Conservation (phyloP, 2,329 filamentous ascomycete genomes). For the Xylariales sp. region DNA sequence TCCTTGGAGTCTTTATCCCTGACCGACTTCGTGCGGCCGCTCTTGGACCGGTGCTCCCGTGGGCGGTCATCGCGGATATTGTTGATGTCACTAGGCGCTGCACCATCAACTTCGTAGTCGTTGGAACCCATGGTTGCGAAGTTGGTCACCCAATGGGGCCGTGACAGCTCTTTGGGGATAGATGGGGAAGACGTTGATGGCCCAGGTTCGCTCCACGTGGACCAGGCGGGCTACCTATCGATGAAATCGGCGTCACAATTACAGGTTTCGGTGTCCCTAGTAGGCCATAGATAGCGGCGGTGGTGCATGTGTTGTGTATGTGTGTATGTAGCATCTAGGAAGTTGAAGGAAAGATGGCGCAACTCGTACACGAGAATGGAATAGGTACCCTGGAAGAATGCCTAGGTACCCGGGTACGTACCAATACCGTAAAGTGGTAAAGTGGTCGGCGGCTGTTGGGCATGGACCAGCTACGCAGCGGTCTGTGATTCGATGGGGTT, state of each 20-base stretch:
- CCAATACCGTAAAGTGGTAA: slow-evolving; percentile 29
- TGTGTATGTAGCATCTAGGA: slow-evolving; percentile 18
- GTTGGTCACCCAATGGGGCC: slow-evolving; percentile 49
- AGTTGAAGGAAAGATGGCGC: slow-evolving; percentile 36
- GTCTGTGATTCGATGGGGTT: slow-evolving; percentile 46
- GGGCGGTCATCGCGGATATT: slow-evolving; percentile 40
- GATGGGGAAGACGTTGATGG: slow-evolving; percentile 37
- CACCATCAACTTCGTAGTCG: slow-evolving; percentile 43
- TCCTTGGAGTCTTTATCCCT: slow-evolving; percentile 43
- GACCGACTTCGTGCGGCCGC: slow-evolving; percentile 39
- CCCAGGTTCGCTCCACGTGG: slow-evolving; percentile 33
- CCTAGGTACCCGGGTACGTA: slow-evolving; percentile 28
- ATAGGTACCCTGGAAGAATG: slow-evolving; percentile 6
- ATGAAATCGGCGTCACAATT: slow-evolving; percentile 11
- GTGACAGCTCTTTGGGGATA: slow-evolving; percentile 41
- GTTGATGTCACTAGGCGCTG: slow-evolving; percentile 34
- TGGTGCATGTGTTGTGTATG: slow-evolving; percentile 26
- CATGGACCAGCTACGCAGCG: slow-evolving; percentile 48
- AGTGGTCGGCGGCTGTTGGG: slow-evolving; percentile 46
- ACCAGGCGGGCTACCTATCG: slow-evolving; percentile 3
- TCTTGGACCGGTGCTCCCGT: slow-evolving; percentile 44
- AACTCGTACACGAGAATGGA: slow-evolving; percentile 31
- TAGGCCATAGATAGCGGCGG: slow-evolving; percentile 11
- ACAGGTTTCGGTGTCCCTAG: slow-evolving; percentile 13
- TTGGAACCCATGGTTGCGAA: slow-evolving; percentile 47